These are phyloP conservation scores for Fonsecaea monophora DNA, from an alignment of 2,329 filamentous ascomycete species.

Conservation along the genomic window DNA sequence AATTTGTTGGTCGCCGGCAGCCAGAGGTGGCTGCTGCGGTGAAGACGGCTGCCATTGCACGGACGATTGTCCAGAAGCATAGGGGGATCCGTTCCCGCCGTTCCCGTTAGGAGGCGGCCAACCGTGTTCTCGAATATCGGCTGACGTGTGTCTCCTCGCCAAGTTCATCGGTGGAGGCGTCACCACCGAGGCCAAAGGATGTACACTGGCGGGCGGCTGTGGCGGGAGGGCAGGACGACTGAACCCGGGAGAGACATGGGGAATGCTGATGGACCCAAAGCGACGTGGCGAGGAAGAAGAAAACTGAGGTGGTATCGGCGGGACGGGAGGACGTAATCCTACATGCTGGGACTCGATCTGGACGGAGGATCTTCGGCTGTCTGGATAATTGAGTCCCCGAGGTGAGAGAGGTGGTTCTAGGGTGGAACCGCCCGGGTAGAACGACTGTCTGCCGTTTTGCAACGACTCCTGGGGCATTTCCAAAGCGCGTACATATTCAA, in stretches of 20 bases:
- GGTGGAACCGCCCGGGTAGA: conserved; percentile 65
- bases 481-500: conserved; percentile 62
- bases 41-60: conserved; percentile 70
- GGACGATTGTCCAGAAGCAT: conserved; percentile 67
- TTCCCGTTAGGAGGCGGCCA: conserved; percentile 63
- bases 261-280: conserved; percentile 82
- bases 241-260: conserved; percentile 74
- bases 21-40: conserved; percentile 39
- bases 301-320: conserved; percentile 66
- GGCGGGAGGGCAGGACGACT: conserved; percentile 72
- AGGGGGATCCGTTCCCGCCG: conserved; percentile 61
- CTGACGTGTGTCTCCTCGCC: conserved; percentile 86
- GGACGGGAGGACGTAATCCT: conserved; percentile 36
- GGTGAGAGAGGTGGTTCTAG: conserved; percentile 85
- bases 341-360: conserved; percentile 59
- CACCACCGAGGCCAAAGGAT: conserved; percentile 63
- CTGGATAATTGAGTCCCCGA: conserved; percentile 83
- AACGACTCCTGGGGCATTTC: conserved; percentile 70
- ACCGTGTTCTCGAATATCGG: conserved; percentile 89
- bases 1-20: conserved; percentile 64
- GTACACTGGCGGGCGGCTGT: conserved; percentile 71
- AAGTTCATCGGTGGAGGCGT: conserved; percentile 70
- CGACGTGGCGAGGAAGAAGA: conserved; percentile 77
- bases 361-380: conserved; percentile 74
- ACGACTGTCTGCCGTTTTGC: conserved; percentile 67